A percentile compares a stretch with the other conserved stretches of the same genome.
Conservation (phyloP, 2,329 filamentous ascomycete species). For the Penicillium sp. region DNA sequence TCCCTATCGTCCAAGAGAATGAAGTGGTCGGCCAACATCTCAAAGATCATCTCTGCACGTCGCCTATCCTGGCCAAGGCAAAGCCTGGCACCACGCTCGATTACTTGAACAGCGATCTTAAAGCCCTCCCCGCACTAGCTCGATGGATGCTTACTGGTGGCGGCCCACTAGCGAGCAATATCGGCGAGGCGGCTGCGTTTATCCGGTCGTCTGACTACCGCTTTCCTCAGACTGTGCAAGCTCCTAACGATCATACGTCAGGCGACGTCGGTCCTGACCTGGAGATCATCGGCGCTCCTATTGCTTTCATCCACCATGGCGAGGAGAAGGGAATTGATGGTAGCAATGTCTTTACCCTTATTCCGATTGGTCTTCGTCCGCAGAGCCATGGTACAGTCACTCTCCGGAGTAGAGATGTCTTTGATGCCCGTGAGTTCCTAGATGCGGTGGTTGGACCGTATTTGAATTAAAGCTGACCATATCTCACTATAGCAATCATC, state of each 20-base stretch:
- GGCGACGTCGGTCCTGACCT: conserved; percentile 13
- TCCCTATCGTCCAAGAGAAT: conserved; percentile 24
- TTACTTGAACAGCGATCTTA: conserved; percentile 13
- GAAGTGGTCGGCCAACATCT: conserved; percentile 18
- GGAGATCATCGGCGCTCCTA: conserved; percentile 16
- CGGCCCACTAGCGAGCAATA: conserved; percentile 20
- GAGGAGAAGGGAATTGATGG: conserved; percentile 13
- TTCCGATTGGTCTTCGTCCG: conserved; percentile 16
- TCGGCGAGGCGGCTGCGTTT: conserved; percentile 20
- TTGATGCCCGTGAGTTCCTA: conserved; percentile 14
- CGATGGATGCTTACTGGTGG: conserved; percentile 18
- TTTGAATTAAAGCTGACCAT: too few relatives aligned
- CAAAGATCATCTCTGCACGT: conserved; percentile 19
- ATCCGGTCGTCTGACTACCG: conserved; percentile 7
- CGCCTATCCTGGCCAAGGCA: conserved; percentile 18
- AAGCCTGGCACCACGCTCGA: conserved; percentile 16
- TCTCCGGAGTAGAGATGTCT: conserved; percentile 18
- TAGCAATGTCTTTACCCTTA: conserved; percentile 10
- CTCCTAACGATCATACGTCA: conserved; percentile 7
- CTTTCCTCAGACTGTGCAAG: neutral
- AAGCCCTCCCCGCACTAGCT: conserved; percentile 15
- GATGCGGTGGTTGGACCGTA: too few relatives aligned
- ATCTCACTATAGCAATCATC: conserved; percentile 12
- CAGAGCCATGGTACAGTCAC: conserved; percentile 18
- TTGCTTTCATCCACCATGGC: conserved; percentile 20